Evolutionary conservation across 371 early-diverging fungal genomes (phyloP), one percentile per base, ranked within the genome.

Genomic region (Gilbertella persicaria): DNA sequence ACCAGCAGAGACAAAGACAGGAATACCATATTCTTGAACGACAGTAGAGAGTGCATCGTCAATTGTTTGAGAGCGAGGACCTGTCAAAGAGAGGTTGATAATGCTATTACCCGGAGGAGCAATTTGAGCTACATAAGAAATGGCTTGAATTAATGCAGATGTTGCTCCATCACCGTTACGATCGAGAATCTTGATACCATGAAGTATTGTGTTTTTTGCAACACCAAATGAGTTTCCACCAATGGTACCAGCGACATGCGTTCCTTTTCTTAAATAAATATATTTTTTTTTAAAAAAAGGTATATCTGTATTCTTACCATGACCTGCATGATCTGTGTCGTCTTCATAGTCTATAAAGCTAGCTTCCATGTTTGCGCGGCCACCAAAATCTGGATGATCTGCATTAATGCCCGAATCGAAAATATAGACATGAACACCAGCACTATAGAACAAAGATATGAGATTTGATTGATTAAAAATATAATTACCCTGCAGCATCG

Each of bases 361-460:
- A 29, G 76, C 79, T 20, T 89, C 93, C 61, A 72, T 73, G 38
- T 51, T 62, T 29, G 94, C 97, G 62, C 94, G 86, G 12, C 90
- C 93, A 45, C 74, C 77, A 55, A 97, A 89, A 48, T 97, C 96
- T 17, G 67, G 69, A 69, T 95, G 94, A 3, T 57, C 58, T 24
- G 77, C 65, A 64, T 82, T 61, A 36, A 91, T 78, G 23, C 93
- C 93, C 5, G 92, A 87, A 60, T 93, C 93, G 30, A 93, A 57
- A 0, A 93, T 77, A 65, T 86, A 88, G 1, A 85, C 88, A 42
- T 75, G 79, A 23, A 88, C 79, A 5, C 82, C 88, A 24, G 60
- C 57, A 4, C 91, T 75, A 54, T 17, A 43, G 36, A 42, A 37
- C 17, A 40, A 25, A 12, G 20, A 45, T 24, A 4, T 13, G 0